These are phyloP conservation scores for Rhizopogon salebrosus DNA, from an alignment of 768 basidiomycete genomes.

Conservation along the genomic window DNA sequence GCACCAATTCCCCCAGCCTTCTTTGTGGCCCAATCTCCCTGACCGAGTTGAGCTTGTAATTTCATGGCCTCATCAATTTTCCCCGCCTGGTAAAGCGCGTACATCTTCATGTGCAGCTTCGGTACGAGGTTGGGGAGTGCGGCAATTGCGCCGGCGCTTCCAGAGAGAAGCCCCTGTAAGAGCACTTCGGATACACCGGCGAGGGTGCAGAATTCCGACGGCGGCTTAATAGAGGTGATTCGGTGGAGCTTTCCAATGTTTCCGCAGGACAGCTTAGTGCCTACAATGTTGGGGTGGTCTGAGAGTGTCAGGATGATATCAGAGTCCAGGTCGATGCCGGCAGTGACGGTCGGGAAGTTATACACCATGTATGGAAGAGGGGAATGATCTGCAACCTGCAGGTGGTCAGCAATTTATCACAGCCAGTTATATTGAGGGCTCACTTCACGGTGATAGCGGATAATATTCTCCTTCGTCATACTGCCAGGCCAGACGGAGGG, in stretches of 20 bases:
- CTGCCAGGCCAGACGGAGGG: constrained; percentile 65
- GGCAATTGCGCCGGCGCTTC: constrained; percentile 62
- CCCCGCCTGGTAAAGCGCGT: constrained; percentile 45
- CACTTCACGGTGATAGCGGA: constrained; percentile 64
- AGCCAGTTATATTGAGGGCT: constrained; percentile 5
- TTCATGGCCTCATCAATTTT: constrained; percentile 54
- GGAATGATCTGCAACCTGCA: constrained; percentile 60
- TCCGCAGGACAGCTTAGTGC: constrained; percentile 81
- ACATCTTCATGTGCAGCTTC: constrained; percentile 49
- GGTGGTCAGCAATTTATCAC: neutral
- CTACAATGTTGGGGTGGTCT: constrained; percentile 79
- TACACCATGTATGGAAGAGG: constrained; percentile 77
- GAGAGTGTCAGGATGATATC: constrained; percentile 67
- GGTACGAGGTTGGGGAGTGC: constrained; percentile 59
- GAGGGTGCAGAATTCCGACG: constrained; percentile 60
- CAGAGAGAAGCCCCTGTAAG: constrained; percentile 54
- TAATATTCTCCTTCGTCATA: constrained; percentile 59
- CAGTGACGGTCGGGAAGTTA: constrained; percentile 80
- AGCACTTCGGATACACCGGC: constrained; percentile 73
- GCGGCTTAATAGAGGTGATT: constrained; percentile 52
- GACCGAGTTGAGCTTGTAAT: constrained; percentile 55
- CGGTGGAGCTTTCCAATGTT: constrained; percentile 82
- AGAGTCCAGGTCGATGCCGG: constrained; percentile 81
- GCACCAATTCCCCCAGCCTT: constrained; percentile 66
- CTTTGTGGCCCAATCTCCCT: constrained; percentile 60